Base-by-base conservation (phyloP, 139 green algal genomes). In the Coccomyxa sp. region DNA sequence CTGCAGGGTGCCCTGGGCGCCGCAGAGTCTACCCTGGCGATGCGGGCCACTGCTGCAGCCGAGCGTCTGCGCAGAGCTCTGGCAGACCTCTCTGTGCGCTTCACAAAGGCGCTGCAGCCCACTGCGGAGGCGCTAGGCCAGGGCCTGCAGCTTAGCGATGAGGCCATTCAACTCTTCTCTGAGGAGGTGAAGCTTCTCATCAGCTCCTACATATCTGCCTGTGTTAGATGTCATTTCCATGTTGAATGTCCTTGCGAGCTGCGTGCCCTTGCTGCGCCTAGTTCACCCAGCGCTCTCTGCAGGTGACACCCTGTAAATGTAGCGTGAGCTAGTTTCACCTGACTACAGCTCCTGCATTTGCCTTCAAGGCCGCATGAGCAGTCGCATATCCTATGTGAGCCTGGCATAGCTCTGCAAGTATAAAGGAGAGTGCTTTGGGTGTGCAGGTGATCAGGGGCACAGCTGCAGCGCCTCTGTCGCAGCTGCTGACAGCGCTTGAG, bases 401-500 rank as follows among this genome's bases (percentile, higher is more conserved):
- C n/a, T n/a, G n/a, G n/a, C n/a, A n/a, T n/a, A n/a, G n/a, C n/a
- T n/a, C n/a, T n/a, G n/a, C n/a, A n/a, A n/a, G n/a, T n/a, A n/a
- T n/a, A n/a, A n/a, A n/a, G n/a, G n/a, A 14, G 64, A 72, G 29
- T 39, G 22, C 14, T 39, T 74, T 75, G 68, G 82, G 74, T 18
- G 91, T 92, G 81, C 87, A 94, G 88, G 85, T 87, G 44, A 79
- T 93, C 10, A 80, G 89, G 5, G 88, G 85, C 40, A 83, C 74
- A 22, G 39, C 78, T 6, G 89, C 86, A 22, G 91, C 92, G 8
- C 86, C 92, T 0, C 79, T 95, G 24, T 88, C 90, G 0, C 84
- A 92, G 81, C 82, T 95, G 58, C 79, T 95, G 71, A 76, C 91
- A 35, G 84, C 86, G 3, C 34, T 95, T 8, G 90, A 94, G 79